phyloP scores from a whole-genome alignment of 306 rosid species.

The Rosa lucieae region DNA sequence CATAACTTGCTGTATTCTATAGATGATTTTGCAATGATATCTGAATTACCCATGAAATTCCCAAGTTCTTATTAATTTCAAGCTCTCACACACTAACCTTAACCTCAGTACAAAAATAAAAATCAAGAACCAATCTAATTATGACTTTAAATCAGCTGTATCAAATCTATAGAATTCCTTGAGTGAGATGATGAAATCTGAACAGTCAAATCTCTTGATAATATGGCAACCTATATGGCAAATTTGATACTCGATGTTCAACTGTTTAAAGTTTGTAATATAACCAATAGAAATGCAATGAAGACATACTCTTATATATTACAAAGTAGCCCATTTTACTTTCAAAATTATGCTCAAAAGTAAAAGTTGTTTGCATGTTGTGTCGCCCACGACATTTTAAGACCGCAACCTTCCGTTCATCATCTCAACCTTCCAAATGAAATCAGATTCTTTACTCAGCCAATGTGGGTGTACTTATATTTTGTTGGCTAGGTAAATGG shows the following conservation, averaged over 20 bases:
- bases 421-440: neutral
- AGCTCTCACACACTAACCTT: neutral
- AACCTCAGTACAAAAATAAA: neutral
- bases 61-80: neutral
- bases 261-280: neutral
- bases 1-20: no score
- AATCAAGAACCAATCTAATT: neutral
- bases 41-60: neutral
- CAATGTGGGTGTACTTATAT: neutral
- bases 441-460: neutral
- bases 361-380: neutral
- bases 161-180: neutral
- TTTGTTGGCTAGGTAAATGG: neutral
- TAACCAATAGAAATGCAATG: neutral
- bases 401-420: neutral
- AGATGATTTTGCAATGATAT: neutral
- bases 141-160: neutral
- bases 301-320: neutral
- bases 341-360: neutral
- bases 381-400: neutral
- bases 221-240: neutral
- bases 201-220: neutral
- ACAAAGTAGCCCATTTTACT: neutral
- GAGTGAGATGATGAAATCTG: neutral
- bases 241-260: neutral